Conservation (phyloP, 306 rosid species). For the Sindora glabra region DNA sequence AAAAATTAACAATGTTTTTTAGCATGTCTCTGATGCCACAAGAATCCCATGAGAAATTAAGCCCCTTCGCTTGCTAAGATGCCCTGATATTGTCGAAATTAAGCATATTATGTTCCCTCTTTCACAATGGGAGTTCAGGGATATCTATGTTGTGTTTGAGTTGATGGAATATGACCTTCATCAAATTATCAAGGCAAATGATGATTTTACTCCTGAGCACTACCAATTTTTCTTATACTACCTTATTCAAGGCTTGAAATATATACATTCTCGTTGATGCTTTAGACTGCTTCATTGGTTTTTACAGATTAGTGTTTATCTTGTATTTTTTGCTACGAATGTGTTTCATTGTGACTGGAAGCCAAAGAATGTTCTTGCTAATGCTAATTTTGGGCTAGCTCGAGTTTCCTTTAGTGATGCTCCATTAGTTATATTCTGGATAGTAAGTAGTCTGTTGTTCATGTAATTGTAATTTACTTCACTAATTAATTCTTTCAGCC, state of each 20-base stretch:
- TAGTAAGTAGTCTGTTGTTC: constrained; percentile 49
- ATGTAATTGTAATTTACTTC: constrained; percentile 11
- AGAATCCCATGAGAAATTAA: constrained; percentile 89
- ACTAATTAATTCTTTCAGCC: background rate
- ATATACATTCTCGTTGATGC: constrained; percentile 71
- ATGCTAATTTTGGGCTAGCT: constrained; percentile 99
- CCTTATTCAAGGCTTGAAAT: constrained; percentile 92
- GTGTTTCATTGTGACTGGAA: constrained; percentile 96
- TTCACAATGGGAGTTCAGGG: constrained; percentile 86
- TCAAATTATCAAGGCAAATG: constrained; percentile 95
- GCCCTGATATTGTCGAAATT: constrained; percentile 91
- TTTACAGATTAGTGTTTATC: constrained; percentile 5
- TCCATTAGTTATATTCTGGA: constrained; percentile 97
- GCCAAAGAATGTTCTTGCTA: constrained; percentile 97
- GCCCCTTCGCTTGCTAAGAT: constrained; percentile 89
- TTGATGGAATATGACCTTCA: constrained; percentile 98
- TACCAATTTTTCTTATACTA: constrained; percentile 94
- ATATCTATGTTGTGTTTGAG: constrained; percentile 94
- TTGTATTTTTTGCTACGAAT: constrained; percentile 55
- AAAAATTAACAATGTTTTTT: constrained; percentile 92
- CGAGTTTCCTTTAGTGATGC: constrained; percentile 94
- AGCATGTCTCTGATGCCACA: constrained; percentile 98
- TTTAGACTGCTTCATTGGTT: constrained; percentile 9
- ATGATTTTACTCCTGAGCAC: constrained; percentile 95
- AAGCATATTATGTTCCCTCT: constrained; percentile 98